Conservation (phyloP, 768 basidiomycete species). For the Russula sp. region DNA sequence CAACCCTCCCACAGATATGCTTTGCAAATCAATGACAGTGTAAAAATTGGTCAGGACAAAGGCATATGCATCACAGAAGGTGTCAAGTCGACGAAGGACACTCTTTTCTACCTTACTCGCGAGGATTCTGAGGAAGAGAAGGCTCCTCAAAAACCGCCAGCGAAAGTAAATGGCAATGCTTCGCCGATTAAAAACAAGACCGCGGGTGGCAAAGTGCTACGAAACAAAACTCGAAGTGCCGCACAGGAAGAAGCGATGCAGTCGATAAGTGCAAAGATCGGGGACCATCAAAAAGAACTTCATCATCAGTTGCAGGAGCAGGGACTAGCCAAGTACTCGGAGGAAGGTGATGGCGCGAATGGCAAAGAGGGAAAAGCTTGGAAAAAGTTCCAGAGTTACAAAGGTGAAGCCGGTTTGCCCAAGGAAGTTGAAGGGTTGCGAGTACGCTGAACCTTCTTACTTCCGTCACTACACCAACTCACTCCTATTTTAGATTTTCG, state of each 20-base stretch:
- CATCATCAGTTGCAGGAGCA: slow-evolving; percentile 69
- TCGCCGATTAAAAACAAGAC: slow-evolving; percentile 64
- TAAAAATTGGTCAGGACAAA: slow-evolving; percentile 63
- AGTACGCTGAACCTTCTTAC: slow-evolving; percentile 40
- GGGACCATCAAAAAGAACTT: slow-evolving; percentile 82
- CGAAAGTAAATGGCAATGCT: slow-evolving; percentile 55
- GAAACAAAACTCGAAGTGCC: slow-evolving; percentile 85
- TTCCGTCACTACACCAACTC: background rate
- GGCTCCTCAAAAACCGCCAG: slow-evolving; percentile 45
- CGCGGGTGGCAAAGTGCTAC: slow-evolving; percentile 76
- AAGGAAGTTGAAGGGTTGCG: slow-evolving; percentile 71
- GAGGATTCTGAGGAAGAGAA: slow-evolving; percentile 52
- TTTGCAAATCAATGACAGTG: slow-evolving; percentile 81
- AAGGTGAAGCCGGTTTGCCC: slow-evolving; percentile 87
- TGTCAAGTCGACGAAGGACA: slow-evolving; percentile 75
- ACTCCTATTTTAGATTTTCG: slow-evolving; percentile 54
- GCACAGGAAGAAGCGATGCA: slow-evolving; percentile 79
- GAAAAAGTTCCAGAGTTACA: slow-evolving; percentile 96
- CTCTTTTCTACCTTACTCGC: slow-evolving; percentile 73
- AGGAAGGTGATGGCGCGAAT: slow-evolving; percentile 63
- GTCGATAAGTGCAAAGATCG: slow-evolving; percentile 67
- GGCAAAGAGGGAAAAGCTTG: slow-evolving; percentile 89
- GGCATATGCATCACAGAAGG: slow-evolving; percentile 76
- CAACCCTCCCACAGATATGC: slow-evolving; percentile 54
- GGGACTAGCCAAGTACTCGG: slow-evolving; percentile 78